These are phyloP conservation scores for Veloboletus limbatus DNA, from an alignment of 1,284 basidiomycete species.

Conservation along the genomic window DNA sequence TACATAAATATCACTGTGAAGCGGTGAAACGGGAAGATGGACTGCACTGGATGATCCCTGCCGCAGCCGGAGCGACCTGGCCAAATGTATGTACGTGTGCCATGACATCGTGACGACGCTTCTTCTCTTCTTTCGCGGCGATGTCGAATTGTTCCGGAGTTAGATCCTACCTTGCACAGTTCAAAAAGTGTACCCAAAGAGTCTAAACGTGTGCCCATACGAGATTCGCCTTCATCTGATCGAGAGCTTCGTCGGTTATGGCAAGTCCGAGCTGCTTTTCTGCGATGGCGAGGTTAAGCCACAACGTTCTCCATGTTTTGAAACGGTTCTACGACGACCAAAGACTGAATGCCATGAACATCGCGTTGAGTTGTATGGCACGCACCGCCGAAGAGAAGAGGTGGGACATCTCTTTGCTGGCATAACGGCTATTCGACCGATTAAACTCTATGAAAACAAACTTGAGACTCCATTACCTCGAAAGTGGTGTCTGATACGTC, in stretches of 20 bases:
- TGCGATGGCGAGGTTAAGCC: slow-evolving; percentile 95
- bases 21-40: slow-evolving; percentile 6
- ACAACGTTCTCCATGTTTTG: slow-evolving; percentile 94
- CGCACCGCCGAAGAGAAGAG: slow-evolving; percentile 88
- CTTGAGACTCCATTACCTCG: slow-evolving; percentile 48
- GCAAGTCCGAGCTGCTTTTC: slow-evolving; percentile 94
- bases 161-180: slow-evolving; percentile 51
- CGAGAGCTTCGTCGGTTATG: slow-evolving; percentile 88
- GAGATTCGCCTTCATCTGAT: slow-evolving; percentile 91
- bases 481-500: slow-evolving; percentile 73
- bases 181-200: slow-evolving; percentile 2
- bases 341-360: background rate
- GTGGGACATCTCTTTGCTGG: slow-evolving; percentile 97
- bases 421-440: slow-evolving; percentile 78
- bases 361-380: slow-evolving; percentile 6
- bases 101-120: slow-evolving; percentile 98
- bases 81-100: slow-evolving; percentile 99
- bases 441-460: slow-evolving; percentile 6
- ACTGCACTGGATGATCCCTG: slow-evolving; percentile 91
- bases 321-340: slow-evolving; percentile 75
- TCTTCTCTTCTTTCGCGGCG: slow-evolving; percentile 95
- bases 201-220: slow-evolving; percentile 43
- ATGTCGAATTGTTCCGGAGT: slow-evolving; percentile 90
- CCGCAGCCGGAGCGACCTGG: slow-evolving; percentile 89
- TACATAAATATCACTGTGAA: slow-evolving; percentile 10